phyloP scores from a whole-genome alignment of 768 basidiomycete genomes.

The Rhodotorula sphaerocarpa region DNA sequence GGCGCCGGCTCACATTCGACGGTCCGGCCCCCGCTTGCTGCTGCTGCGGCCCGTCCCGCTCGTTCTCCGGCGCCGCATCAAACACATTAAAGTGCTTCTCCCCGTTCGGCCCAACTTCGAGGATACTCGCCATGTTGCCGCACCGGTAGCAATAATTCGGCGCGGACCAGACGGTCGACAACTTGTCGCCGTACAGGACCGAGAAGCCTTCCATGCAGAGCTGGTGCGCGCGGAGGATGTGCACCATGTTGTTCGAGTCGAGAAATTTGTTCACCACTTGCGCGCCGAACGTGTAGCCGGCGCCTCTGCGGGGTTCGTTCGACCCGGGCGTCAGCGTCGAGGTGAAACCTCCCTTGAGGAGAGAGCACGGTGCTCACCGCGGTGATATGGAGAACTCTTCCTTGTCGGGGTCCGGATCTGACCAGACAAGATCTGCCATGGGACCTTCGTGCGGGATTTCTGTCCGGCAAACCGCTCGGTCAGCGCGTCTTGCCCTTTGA shows the following conservation, averaged over 20 bases:
- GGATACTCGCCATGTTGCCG: constrained; percentile 90
- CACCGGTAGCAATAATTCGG: constrained; percentile 99
- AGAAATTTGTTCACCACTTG: constrained; percentile 97
- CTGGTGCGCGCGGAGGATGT: constrained; percentile 95
- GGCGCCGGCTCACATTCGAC: neutral
- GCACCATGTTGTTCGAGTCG: constrained; percentile 88
- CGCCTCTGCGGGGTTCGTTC: constrained; percentile 57
- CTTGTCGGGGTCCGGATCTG: constrained; percentile 97
- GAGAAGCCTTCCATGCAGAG: constrained; percentile 98
- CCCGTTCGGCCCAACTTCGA: constrained; percentile 86
- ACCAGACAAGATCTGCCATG: constrained; percentile 99
- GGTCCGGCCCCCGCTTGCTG: neutral
- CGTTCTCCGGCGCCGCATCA: constrained; percentile 96
- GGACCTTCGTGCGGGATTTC: constrained; percentile 99
- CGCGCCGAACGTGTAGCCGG: constrained; percentile 96
- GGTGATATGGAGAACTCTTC: constrained; percentile 99
- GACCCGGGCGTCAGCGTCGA: constrained; percentile 5
- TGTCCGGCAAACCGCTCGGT: too few species aligned
- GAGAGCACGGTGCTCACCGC: constrained; percentile 52
- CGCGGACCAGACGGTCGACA: constrained; percentile 97
- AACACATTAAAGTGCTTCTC: constrained; percentile 92
- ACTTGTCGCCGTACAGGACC: constrained; percentile 90
- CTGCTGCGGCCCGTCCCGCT: constrained; percentile 70
- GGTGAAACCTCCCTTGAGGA: constrained; percentile 1
- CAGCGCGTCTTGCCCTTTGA: constrained; percentile 21